phyloP scores from a whole-genome alignment of 2,329 filamentous ascomycete species.

The Rutstroemia sp. region DNA sequence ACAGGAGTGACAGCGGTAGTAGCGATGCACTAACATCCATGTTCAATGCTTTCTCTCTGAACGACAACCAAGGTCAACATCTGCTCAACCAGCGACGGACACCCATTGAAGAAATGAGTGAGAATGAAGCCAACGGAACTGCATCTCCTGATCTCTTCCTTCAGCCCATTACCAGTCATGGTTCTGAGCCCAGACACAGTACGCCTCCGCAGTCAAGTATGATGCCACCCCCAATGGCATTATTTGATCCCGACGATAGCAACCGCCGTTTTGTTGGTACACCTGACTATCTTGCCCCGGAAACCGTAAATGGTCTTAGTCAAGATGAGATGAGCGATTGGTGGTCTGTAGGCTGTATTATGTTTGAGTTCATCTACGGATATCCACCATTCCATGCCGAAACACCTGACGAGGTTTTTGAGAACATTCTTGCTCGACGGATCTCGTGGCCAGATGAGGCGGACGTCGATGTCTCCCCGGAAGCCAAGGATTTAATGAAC shows the following conservation, averaged over 20 bases:
- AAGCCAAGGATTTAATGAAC: constrained; percentile 93
- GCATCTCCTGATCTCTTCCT: constrained; percentile 72
- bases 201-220: constrained; percentile 59
- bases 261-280: constrained; percentile 93
- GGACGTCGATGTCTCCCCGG: constrained; percentile 71
- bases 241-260: constrained; percentile 93
- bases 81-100: constrained; percentile 40
- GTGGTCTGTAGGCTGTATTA: constrained; percentile 98
- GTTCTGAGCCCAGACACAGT: constrained; percentile 42
- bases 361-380: constrained; percentile 94
- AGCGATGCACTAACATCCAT: constrained; percentile 79
- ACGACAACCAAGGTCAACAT: constrained; percentile 44
- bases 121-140: constrained; percentile 51
- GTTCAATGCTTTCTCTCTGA: constrained; percentile 71
- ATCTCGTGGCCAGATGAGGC: constrained; percentile 89
- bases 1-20: constrained; percentile 81
- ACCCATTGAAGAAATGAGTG: constrained; percentile 67
- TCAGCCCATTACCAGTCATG: constrained; percentile 40
- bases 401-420: constrained; percentile 89
- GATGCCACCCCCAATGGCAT: constrained; percentile 85
- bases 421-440: constrained; percentile 83
- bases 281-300: constrained; percentile 91
- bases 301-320: constrained; percentile 90
- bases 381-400: constrained; percentile 87
- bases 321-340: constrained; percentile 99